Evolutionary conservation across 2,329 filamentous ascomycete species (phyloP), one percentile per base, ranked within the genome.

Genomic region (Zarea fungicola): DNA sequence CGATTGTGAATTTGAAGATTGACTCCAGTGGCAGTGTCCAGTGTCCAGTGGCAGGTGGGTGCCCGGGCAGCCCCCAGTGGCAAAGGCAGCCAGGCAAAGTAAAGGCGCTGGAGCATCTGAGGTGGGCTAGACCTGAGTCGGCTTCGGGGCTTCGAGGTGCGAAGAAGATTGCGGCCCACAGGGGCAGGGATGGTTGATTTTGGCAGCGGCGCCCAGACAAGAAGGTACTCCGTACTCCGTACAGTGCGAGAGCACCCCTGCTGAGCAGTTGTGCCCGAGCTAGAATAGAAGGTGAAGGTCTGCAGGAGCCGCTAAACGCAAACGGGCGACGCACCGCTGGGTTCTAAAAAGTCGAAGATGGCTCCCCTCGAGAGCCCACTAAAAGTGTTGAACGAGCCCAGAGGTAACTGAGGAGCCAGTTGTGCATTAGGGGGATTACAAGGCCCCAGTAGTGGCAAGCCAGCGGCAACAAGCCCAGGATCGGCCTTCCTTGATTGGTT

Each of bases 1-100:
- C n/a, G 44, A 41, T 41, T 35, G 44, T 48, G 36, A 34, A 47
- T 23, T 19, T 47, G 26, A 41, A 40, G 44, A 48, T 41, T 40
- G 16, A 34, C 32, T 16, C 25, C 41, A 34, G 41, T 43, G 18
- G 41, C 41, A 35, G 9, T 22, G 42, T n/a, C n/a, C n/a, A n/a
- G n/a, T n/a, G 31, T 44, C 19, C 5, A 35, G 42, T 41, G 26
- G 19, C n/a, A 43, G 19, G 39, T 42, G 39, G 19, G 40, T 16
- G 25, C 16, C 11, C 25, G 13, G 19, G 39, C 13, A 31, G 23
- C 28, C 19, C 23, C 16, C 29, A 43, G 42, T 43, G 42, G 42
- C 42, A 36, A 36, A 44, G 42, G 31, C 42, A 36, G 31, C 41
- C 14, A 36, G 34, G n/a, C 34, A 19, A 11, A 29, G 34, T 13